phyloP scores from a whole-genome alignment of 148 eudicot genomes.

The Heliamphora exappendiculata region DNA sequence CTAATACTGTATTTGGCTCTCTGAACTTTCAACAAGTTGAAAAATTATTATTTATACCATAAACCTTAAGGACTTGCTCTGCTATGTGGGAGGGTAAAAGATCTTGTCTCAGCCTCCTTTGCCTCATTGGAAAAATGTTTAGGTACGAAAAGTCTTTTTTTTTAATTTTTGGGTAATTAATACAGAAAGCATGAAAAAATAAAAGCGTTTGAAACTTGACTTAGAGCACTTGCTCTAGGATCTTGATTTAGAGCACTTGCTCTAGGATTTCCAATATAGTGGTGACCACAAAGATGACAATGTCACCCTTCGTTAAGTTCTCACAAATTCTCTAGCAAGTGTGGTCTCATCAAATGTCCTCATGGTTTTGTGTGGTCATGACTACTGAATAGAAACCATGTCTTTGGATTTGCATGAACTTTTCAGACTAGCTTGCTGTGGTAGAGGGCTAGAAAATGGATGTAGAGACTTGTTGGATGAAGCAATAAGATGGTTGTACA shows the following conservation, averaged over 20 bases:
- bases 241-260: not conserved
- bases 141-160: not conserved
- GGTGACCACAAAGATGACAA: not conserved
- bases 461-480: not conserved
- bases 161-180: too few species aligned
- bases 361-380: not conserved
- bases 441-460: not conserved
- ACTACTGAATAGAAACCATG: too few species aligned
- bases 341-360: not conserved
- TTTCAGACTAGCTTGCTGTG: not conserved
- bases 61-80: too few species aligned
- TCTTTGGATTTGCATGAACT: not conserved
- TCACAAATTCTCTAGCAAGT: not conserved
- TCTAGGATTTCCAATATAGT: not conserved
- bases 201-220: too few species aligned
- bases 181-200: too few species aligned
- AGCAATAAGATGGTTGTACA: too few species aligned
- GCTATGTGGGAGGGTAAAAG: too few species aligned
- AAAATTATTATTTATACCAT: not conserved
- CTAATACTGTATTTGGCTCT: too few species aligned
- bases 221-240: not conserved
- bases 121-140: not conserved
- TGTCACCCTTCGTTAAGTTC: not conserved
- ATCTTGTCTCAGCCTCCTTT: too few species aligned
- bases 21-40: not conserved